Base-by-base conservation (phyloP, 768 basidiomycete genomes). In the Serpula lacrymans region DNA sequence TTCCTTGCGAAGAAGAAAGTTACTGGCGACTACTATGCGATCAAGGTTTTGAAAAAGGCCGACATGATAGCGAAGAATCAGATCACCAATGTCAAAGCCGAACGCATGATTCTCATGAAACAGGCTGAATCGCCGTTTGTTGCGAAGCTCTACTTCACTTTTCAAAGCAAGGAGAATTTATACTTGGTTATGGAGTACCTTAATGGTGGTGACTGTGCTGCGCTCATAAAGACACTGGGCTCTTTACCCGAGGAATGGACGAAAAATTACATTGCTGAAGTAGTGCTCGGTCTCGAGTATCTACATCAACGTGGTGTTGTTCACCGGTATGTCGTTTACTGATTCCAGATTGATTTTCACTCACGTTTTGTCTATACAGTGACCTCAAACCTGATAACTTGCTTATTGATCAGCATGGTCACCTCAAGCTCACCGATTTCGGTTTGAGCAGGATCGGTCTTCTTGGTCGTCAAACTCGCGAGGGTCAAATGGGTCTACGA, bases 41-140 rank as follows among this genome's bases (percentile, higher is more conserved):
- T 99, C 79, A 99, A 99, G 66, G 94, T 98, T n/a, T 67, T 99
- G 59, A 97, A 95, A 71, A 99, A 99, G 71, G 91, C 93, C n/a
- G 96, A 99, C 66, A 99, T 99, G 96, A 98, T 99, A 61, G 90
- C 96, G 28, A 99, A 99, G 78, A 99, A 99, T 70, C 96, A 99
- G 64, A 95, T 99, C 61, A 98, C 96, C 35, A 99, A 98, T 59
- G 96, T 99, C 63, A 98, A 98, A 68, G 96, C 96, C 2, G 96
- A 99, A 69, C 79, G 96, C 42, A 98, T 96, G 84, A 99, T 99
- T 55, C 76, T 99, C 51, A 99, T 99, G 96, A 93, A 93, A 60
- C 95, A 98, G 63, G 88, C 95, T 2, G 93, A 96, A 63, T 96
- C 93, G 7, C 95, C 96, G 12, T 95, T 98, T 56, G 96, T 98